Conservation (phyloP, 116 monocot species). For the Cymodocea nodosa region DNA sequence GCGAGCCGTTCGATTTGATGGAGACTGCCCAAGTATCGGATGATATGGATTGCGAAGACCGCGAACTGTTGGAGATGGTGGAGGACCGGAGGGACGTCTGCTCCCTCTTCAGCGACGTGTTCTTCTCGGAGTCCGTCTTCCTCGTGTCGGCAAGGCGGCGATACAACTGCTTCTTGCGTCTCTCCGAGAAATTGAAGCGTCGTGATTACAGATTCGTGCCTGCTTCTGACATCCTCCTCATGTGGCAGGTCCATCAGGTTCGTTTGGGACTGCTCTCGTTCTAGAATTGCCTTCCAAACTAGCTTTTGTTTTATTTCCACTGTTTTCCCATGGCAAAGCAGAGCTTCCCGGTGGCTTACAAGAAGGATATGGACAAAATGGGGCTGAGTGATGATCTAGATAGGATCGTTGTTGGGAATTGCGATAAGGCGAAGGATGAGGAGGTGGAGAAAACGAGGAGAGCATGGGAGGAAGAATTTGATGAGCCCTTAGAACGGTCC, state of each 20-base stretch:
- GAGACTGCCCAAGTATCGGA: conserved; percentile 4
- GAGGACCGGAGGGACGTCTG: conserved; percentile 15
- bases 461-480: conserved; percentile 66
- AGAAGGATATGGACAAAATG: conserved; percentile 35
- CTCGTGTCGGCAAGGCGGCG: conserved; percentile 57
- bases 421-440: conserved; percentile 14
- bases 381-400: conserved; percentile 18
- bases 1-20: conserved; percentile 76
- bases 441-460: conserved; percentile 33
- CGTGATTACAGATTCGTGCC: conserved; percentile 31
- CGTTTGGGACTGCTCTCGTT: not conserved
- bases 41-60: conserved; percentile 4
- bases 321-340: conserved; percentile 11
- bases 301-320: not conserved
- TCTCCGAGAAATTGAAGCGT: conserved; percentile 18
- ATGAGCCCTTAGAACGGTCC: conserved; percentile 68
- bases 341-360: conserved; percentile 65
- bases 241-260: conserved; percentile 87
- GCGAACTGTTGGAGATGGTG: conserved; percentile 21
- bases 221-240: conserved; percentile 68
- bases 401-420: conserved; percentile 27
- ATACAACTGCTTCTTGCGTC: conserved; percentile 46
- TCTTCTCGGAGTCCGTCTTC: conserved; percentile 63
- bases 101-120: conserved; percentile 32
- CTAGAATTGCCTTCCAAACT: not conserved